Evolutionary conservation across 257 asterid species (phyloP).

Genomic region (Solanum chilense): DNA sequence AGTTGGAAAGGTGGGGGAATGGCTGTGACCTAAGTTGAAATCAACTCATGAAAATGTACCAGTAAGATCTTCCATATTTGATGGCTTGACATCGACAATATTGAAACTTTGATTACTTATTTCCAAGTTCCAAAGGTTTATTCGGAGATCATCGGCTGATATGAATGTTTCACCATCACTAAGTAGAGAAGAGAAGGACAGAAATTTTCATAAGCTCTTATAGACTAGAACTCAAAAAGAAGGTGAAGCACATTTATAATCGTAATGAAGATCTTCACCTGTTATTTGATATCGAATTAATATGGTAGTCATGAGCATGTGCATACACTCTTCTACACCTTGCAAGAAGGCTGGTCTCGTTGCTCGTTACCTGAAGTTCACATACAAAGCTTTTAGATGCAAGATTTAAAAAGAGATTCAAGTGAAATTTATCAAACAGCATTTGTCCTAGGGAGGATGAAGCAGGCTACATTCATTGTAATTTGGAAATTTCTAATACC

Average conservation of each 20-base stretch:
- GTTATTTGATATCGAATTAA: constrained; percentile 94
- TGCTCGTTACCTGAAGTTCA: constrained; percentile 52
- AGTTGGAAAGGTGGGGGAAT: neutral
- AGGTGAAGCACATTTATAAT: neutral
- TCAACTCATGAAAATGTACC: constrained; percentile 29
- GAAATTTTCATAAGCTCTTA: constrained; percentile 4
- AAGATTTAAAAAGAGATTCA: neutral
- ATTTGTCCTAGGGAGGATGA: neutral
- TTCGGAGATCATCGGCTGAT: constrained; percentile 98
- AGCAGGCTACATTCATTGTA: neutral
- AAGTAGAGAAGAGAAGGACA: constrained; percentile 10
- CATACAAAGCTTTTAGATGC: neutral
- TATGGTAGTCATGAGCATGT: constrained; percentile 99
- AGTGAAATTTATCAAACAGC: neutral
- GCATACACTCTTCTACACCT: constrained; percentile 95
- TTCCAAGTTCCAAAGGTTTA: constrained; percentile 98
- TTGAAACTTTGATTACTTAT: constrained; percentile 96
- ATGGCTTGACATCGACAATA: constrained; percentile 93
- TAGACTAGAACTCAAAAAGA: neutral
- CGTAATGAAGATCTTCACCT: constrained; percentile 34
- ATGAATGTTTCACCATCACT: constrained; percentile 99
- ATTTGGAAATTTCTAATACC: neutral
- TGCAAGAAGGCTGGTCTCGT: constrained; percentile 80
- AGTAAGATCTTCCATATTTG: constrained; percentile 97
- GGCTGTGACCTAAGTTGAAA: neutral